phyloP scores from a whole-genome alignment of 2,329 filamentous ascomycete species.

The Penicillium sp. region DNA sequence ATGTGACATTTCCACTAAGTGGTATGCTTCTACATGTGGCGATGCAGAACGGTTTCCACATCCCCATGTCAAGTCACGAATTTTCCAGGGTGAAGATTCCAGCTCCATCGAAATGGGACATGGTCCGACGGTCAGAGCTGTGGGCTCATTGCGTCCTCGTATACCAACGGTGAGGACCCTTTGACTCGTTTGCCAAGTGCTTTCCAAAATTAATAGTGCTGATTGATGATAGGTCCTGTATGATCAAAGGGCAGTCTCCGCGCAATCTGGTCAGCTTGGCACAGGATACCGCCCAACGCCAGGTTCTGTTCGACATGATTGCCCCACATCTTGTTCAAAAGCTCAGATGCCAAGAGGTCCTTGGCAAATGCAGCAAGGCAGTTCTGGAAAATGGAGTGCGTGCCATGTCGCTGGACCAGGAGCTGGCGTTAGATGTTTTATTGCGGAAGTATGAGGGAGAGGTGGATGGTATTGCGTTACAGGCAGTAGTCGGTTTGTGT shows the following conservation, averaged over 20 bases:
- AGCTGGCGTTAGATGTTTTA: constrained; percentile 39
- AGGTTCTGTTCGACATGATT: constrained; percentile 36
- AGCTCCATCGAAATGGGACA: constrained; percentile 34
- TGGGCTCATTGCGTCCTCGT: constrained; percentile 44
- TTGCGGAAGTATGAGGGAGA: constrained; percentile 39
- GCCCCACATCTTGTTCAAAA: constrained; percentile 36
- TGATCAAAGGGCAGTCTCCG: constrained; percentile 40
- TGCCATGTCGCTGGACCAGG: constrained; percentile 40
- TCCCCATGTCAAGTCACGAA: constrained; percentile 45
- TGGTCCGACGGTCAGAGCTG: constrained; percentile 39
- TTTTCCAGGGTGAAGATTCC: constrained; percentile 38
- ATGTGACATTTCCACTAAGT: constrained; percentile 38
- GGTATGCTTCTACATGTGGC: constrained; percentile 43
- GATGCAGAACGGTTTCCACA: constrained; percentile 46
- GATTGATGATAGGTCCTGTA: constrained; percentile 32
- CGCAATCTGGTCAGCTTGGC: constrained; percentile 35
- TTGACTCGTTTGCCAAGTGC: neutral
- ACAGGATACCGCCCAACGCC: constrained; percentile 37
- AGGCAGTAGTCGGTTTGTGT: constrained; percentile 32
- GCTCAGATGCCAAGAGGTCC: constrained; percentile 39
- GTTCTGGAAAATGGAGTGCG: constrained; percentile 41
- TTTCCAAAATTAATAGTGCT: neutral
- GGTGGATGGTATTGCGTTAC: constrained; percentile 37
- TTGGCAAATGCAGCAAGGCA: constrained; percentile 38
- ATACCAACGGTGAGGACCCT: constrained; percentile 37